Evolutionary conservation across 441 rosid genomes (phyloP).

Genomic region (Populus hybrid): DNA sequence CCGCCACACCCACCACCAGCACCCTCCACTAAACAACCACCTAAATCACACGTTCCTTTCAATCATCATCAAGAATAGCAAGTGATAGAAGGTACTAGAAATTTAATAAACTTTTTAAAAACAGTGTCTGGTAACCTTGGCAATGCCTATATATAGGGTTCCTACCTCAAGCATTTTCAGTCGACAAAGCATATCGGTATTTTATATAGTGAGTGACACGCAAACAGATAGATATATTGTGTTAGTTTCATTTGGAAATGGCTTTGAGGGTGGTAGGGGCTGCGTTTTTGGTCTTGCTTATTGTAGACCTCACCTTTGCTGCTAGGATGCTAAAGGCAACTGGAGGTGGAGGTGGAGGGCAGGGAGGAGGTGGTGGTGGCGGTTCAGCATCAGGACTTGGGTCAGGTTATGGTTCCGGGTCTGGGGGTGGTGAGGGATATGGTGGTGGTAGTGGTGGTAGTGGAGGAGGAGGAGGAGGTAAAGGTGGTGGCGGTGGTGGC

Average conservation of each 20-base stretch:
- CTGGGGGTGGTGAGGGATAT: slow-evolving; percentile 27
- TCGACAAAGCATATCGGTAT: background rate
- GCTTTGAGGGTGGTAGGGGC: slow-evolving; percentile 27
- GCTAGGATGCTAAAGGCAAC: slow-evolving; percentile 32
- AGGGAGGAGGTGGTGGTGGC: slow-evolving; percentile 13
- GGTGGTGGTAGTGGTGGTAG: slow-evolving; percentile 26
- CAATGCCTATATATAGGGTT: slow-evolving; percentile 28
- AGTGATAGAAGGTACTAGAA: slow-evolving; percentile 29
- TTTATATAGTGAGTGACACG: background rate
- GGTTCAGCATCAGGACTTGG: slow-evolving; percentile 11
- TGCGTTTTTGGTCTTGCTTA: slow-evolving; percentile 42
- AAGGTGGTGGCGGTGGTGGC: slow-evolving; percentile 34
- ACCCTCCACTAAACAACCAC: slow-evolving; percentile 12
- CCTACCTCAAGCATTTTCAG: slow-evolving; percentile 13
- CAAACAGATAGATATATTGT: background rate
- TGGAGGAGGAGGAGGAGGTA: slow-evolving; percentile 17
- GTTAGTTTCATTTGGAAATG: slow-evolving; percentile 18
- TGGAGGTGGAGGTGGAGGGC: slow-evolving; percentile 29
- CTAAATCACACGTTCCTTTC: slow-evolving; percentile 13
- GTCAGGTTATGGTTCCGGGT: slow-evolving; percentile 23
- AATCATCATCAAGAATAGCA: background rate
- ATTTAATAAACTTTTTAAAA: background rate
- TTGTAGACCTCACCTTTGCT: slow-evolving; percentile 42
- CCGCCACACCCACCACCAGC: slow-evolving; percentile 20
- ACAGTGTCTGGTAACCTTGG: background rate